These are phyloP conservation scores for Malus asiatica DNA, from an alignment of 306 rosid genomes.

Conservation along the genomic window DNA sequence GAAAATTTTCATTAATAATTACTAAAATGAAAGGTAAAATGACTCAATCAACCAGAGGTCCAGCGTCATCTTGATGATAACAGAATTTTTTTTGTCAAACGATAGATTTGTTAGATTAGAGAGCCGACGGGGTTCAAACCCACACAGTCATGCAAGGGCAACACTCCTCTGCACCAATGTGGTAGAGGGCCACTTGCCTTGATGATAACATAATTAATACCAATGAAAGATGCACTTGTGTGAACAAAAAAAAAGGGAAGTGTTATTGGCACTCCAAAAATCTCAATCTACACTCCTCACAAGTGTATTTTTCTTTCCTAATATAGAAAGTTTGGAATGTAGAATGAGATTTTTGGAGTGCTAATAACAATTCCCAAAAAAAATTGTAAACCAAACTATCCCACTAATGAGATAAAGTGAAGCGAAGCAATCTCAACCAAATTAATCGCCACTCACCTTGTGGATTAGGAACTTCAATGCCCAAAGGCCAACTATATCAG, in stretches of 20 bases:
- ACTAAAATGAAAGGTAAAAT: not conserved
- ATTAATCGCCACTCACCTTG: constrained; percentile 38
- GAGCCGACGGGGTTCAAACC: too few relatives aligned
- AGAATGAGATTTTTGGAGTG: too few relatives aligned
- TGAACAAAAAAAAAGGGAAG: not conserved
- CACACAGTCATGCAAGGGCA: too few relatives aligned
- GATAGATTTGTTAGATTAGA: too few relatives aligned
- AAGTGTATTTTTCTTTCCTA: too few relatives aligned
- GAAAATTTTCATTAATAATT: not conserved
- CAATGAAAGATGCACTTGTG: not conserved
- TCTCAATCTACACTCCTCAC: too few relatives aligned
- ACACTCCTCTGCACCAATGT: too few relatives aligned
- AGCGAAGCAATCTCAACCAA: not conserved
- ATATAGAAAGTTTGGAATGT: too few relatives aligned
- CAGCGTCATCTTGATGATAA: not conserved
- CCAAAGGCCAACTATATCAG: constrained; percentile 98
- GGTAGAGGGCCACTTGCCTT: too few relatives aligned
- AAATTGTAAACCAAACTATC: not conserved
- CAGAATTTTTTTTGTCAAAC: too few relatives aligned
- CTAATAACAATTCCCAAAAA: too few relatives aligned
- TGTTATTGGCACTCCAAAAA: too few relatives aligned
- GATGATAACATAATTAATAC: not conserved
- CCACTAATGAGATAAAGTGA: not conserved
- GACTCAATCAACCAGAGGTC: not conserved
- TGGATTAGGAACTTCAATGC: constrained; percentile 63